phyloP scores from a whole-genome alignment of 768 basidiomycete genomes.

The Glaciozyma antarctica region DNA sequence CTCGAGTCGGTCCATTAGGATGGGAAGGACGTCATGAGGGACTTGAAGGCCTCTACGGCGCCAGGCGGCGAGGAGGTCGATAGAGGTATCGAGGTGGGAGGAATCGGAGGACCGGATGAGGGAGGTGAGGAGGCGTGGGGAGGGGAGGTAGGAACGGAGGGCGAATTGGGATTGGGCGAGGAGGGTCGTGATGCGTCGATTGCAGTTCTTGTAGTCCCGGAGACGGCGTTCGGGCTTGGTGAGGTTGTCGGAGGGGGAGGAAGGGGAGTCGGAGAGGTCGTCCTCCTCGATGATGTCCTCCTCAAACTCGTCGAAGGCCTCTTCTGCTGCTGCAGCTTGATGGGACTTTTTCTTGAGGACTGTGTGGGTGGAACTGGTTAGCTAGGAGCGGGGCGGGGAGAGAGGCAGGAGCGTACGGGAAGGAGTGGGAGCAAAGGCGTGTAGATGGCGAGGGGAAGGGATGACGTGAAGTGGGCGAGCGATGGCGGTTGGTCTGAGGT shows the following conservation, averaged over 20 bases:
- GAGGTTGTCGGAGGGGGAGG: background rate
- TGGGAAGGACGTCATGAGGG: background rate
- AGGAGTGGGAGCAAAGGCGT: constrained; percentile 1
- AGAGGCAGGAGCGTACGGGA: background rate
- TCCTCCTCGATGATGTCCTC: background rate
- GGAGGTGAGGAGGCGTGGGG: background rate
- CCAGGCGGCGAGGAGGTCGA: background rate
- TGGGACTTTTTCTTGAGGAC: background rate
- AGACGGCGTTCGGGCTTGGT: background rate
- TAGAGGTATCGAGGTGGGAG: background rate
- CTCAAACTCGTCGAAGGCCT: background rate
- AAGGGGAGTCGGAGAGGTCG: background rate
- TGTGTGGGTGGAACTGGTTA: background rate
- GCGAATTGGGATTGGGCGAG: background rate
- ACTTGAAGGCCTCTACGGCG: background rate
- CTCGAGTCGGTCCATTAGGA: background rate
- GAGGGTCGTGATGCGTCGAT: background rate
- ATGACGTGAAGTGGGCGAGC: too few species aligned
- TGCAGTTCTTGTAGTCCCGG: background rate
- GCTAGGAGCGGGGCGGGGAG: background rate
- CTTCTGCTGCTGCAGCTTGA: background rate
- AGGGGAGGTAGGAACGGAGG: background rate
- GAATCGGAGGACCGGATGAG: background rate
- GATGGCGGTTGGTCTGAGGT: too few species aligned
- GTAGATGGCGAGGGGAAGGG: background rate